Conservation (phyloP, 2,329 filamentous ascomycete genomes). For the Neonectria faginata region DNA sequence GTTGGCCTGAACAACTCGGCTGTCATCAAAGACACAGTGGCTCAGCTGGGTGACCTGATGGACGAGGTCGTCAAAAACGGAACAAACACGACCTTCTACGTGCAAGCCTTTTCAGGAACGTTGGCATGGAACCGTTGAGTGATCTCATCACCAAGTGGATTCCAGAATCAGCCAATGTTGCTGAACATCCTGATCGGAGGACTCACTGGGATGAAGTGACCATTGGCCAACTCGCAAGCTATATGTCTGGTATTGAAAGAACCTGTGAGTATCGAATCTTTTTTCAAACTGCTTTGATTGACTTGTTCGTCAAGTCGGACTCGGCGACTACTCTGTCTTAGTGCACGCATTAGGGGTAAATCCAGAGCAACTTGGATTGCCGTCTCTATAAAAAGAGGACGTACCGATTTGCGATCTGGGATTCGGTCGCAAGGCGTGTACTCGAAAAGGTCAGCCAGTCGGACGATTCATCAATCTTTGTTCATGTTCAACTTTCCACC, state of each 20-base stretch:
- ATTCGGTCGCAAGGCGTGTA: slow-evolving; percentile 1
- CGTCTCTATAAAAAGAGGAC: background rate
- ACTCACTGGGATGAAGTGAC: slow-evolving; percentile 38
- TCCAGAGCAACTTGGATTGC: slow-evolving; percentile 2
- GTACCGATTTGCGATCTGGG: slow-evolving; percentile 1
- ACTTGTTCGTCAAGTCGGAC: background rate
- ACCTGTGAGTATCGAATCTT: background rate
- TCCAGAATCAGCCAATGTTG: slow-evolving; percentile 36
- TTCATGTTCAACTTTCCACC: background rate
- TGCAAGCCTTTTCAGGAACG: slow-evolving; percentile 7
- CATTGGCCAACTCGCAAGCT: slow-evolving; percentile 35
- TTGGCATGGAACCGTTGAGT: slow-evolving; percentile 31
- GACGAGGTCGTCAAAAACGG: background rate
- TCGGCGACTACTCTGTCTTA: background rate
- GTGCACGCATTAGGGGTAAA: background rate
- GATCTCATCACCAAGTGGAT: slow-evolving; percentile 41
- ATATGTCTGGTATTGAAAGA: slow-evolving; percentile 9
- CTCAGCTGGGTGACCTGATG: background rate
- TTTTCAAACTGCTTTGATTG: background rate
- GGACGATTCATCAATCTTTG: background rate
- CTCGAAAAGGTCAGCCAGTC: slow-evolving; percentile 1
- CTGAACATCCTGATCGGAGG: background rate
- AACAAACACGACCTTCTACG: slow-evolving; percentile 12
- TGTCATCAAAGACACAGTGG: background rate
- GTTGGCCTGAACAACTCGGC: background rate